Evolutionary conservation across 2,329 filamentous ascomycete species (phyloP), one percentile per base, ranked within the genome.

Genomic region (Penicillium vulpinum): DNA sequence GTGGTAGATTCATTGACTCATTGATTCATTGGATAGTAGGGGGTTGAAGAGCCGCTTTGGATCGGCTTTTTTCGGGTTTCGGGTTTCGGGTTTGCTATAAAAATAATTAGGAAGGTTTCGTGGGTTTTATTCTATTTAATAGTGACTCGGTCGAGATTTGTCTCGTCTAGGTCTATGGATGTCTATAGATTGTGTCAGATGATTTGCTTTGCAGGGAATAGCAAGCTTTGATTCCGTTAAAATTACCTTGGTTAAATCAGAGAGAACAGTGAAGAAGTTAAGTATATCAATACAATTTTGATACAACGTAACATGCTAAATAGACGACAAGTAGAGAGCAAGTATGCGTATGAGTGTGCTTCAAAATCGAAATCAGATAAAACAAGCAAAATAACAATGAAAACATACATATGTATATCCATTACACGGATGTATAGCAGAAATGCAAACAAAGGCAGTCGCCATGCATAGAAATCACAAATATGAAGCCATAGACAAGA

Each of bases 361-460:
- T 43, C 40, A 28, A 43, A 28, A 26, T 47, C 31, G n/a, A n/a
- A 35, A 35, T 11, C 44, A 45, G 7, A n/a, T 44, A 16, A 53
- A 46, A n/a, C n/a, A 38, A 24, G 5, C 44, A 33, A 35, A 47
- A 44, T 21, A 21, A 38, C 48, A 51, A 33, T 13, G 38, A 41
- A 16, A 54, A 48, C n/a, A n/a, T n/a, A 40, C 49, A 48, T n/a
- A n/a, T n/a, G 16, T 57, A 53, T 52, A 54, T 50, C 54, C 57
- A 56, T 35, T 45, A 57, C 54, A 57, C 21, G 7, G 44, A 46
- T 18, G 35, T 46, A 38, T 45, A 40, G 31, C 35, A 43, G 21
- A 26, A 41, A 28, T 36, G 31, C 40, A 52, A 52, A 56, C 31
- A 22, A 52, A 39, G 47, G 13, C 39, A 51, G 31, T 36, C 54